Evolutionary conservation across 352 stramenopile species (phyloP).

Genomic region (Aphanomyces astaci): DNA sequence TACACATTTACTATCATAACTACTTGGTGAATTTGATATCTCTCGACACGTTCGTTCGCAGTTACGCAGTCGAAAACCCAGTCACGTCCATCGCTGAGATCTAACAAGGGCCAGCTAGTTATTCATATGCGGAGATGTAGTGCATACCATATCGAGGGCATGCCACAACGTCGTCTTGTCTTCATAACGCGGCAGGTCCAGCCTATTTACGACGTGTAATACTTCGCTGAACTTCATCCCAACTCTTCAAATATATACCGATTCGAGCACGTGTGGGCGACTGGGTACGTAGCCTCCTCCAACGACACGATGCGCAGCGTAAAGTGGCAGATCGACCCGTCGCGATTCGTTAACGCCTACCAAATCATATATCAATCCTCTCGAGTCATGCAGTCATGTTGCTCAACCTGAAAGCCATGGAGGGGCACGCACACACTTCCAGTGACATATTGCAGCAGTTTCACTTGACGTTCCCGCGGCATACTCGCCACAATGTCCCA

Average conservation of each 20-base stretch:
- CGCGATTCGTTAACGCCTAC: constrained; percentile 68
- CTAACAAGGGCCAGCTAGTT: background rate
- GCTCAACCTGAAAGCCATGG: constrained; percentile 63
- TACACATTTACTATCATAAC: too few relatives aligned
- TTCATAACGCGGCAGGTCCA: constrained; percentile 7
- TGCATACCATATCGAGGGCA: background rate
- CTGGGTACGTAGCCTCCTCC: background rate
- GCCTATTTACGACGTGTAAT: background rate
- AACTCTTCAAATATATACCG: background rate
- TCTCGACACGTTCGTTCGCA: too few relatives aligned
- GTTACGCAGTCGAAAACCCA: constrained; percentile 12
- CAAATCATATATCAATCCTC: background rate
- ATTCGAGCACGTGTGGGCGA: constrained; percentile 17
- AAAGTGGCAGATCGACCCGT: constrained; percentile 66
- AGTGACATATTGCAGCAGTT: constrained; percentile 75
- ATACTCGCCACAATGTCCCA: constrained; percentile 89
- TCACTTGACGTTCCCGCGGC: constrained; percentile 60
- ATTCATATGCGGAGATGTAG: background rate
- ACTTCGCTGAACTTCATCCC: background rate
- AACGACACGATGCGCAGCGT: constrained; percentile 51
- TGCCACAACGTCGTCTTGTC: background rate
- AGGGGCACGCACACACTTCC: constrained; percentile 71
- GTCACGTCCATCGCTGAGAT: constrained; percentile 14
- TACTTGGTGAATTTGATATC: too few relatives aligned
- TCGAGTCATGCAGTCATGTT: too few relatives aligned